phyloP scores from a whole-genome alignment of 768 basidiomycete species.

The Sarcodon aspratus region DNA sequence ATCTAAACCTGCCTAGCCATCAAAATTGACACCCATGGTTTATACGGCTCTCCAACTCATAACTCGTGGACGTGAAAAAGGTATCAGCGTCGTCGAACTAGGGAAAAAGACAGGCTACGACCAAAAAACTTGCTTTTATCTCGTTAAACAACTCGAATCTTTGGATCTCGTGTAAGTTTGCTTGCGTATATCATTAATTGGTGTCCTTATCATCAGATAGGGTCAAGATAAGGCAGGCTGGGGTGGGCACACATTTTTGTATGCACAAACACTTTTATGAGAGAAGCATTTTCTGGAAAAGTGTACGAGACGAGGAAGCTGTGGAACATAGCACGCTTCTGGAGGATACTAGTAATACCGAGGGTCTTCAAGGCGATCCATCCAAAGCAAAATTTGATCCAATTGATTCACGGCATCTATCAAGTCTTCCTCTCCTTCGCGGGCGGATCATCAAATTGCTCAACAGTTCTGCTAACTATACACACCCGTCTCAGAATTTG shows the following conservation, averaged over 20 bases:
- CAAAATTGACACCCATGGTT: constrained; percentile 77
- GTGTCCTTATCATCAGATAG: constrained; percentile 20
- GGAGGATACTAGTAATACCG: too few relatives aligned
- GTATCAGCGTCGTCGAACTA: constrained; percentile 69
- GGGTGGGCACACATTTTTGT: constrained; percentile 65
- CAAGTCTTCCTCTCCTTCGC: constrained; percentile 62
- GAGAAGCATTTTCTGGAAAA: constrained; percentile 63
- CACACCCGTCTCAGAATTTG: constrained; percentile 67
- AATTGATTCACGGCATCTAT: constrained; percentile 69
- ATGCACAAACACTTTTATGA: constrained; percentile 83
- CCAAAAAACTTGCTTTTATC: constrained; percentile 84
- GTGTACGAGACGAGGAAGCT: constrained; percentile 60
- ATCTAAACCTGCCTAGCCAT: constrained; percentile 32
- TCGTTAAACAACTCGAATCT: constrained; percentile 64
- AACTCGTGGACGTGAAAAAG: constrained; percentile 68
- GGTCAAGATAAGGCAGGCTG: constrained; percentile 67
- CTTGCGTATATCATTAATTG: neutral
- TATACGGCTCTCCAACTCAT: constrained; percentile 78
- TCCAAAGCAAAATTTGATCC: constrained; percentile 46
- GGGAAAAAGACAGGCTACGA: constrained; percentile 74
- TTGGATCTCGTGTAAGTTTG: constrained; percentile 58
- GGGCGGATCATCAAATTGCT: constrained; percentile 63
- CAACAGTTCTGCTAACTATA: constrained; percentile 54
- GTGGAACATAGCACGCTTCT: constrained; percentile 17
- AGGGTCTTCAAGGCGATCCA: constrained; percentile 9